A percentile compares a stretch with the other conserved stretches of the same genome.
phyloP scores from a whole-genome alignment of 1,139 yeast species.

The Diutina pseudorugosa region DNA sequence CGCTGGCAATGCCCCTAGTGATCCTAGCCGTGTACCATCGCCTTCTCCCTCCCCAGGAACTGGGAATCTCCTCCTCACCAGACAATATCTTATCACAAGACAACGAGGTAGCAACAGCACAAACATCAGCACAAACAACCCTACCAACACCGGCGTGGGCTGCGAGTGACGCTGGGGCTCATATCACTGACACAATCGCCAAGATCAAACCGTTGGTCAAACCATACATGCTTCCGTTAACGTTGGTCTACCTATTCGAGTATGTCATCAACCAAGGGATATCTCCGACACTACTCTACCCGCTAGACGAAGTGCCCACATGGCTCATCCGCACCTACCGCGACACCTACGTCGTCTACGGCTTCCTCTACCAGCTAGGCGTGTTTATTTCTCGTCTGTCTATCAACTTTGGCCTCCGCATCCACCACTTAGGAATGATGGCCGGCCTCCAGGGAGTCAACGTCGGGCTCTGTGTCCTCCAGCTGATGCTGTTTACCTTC shows the following conservation, averaged over 20 bases:
- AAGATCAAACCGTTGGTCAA: constrained; percentile 38
- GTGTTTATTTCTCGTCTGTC: constrained; percentile 87
- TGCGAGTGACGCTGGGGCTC: constrained; percentile 7
- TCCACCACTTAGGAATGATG: constrained; percentile 46
- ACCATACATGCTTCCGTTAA: constrained; percentile 76
- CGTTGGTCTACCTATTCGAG: constrained; percentile 75
- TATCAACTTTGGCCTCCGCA: constrained; percentile 46
- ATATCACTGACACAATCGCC: constrained; percentile 24
- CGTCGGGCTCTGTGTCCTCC: constrained; percentile 43
- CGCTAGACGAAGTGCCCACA: constrained; percentile 50
- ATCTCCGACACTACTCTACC: constrained; percentile 75
- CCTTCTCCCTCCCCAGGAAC: constrained; percentile 15
- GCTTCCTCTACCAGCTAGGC: constrained; percentile 86
- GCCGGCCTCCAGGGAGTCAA: constrained; percentile 61
- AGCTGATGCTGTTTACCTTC: constrained; percentile 42
- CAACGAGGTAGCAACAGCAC: too few relatives aligned
- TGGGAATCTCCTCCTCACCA: too few relatives aligned
- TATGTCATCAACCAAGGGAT: constrained; percentile 87
- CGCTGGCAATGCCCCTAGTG: constrained; percentile 26
- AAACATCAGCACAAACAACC: too few relatives aligned
- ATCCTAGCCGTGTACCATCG: constrained; percentile 19
- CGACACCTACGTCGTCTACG: constrained; percentile 86
- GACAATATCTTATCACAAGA: too few relatives aligned
- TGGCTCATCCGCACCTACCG: constrained; percentile 52
- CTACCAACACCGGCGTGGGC: neutral